Base-by-base conservation (phyloP, 768 basidiomycete genomes). In the Russula compacta region DNA sequence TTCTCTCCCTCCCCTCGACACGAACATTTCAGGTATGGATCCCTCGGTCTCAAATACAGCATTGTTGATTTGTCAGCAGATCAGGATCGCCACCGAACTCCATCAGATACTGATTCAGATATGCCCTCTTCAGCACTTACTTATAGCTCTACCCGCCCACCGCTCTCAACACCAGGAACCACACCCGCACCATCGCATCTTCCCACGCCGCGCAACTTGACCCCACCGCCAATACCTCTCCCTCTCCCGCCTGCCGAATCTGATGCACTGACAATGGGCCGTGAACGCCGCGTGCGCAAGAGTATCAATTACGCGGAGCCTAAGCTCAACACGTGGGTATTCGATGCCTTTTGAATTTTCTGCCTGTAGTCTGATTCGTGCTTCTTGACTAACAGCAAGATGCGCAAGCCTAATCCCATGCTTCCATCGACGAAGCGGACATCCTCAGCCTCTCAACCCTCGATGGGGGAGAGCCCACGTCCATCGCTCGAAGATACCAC, bases 241-340 rank as follows among this genome's bases (percentile, higher is more conserved):
- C 67, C 73, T 17, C 43, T 61, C 14, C 50, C 38, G 9, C 74
- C 74, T 19, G 64, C 68, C 14, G 69, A 71, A 8, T 64, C 68
- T 38, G 60, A 70, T 21, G 53, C 38, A 7, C 11, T 40, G 9
- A 44, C 53, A 12, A 17, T 48, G 38, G 70, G 77, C 67, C 71
- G 83, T 68, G 69, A 81, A 80, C 73, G 85, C 79, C 74, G 86
- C 53, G 71, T 78, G 19, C 79, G 91, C 50, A 92, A 86, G 74
- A 91, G 90, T 66, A 76, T 93, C 50, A 92, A 92, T 70, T 92
- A 93, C 66, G 77, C 90, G 0, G 91, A 93, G 69, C 91, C 91
- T 11, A 93, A 92, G 70, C 78, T 93, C 24, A 92, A 92, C 71
- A 92, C 89, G 89, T 89, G 69, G 54, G 84, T 82, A 11, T 47